These are phyloP conservation scores for Biscogniauxia sp. DNA, from an alignment of 2,329 filamentous ascomycete species.

Conservation along the genomic window DNA sequence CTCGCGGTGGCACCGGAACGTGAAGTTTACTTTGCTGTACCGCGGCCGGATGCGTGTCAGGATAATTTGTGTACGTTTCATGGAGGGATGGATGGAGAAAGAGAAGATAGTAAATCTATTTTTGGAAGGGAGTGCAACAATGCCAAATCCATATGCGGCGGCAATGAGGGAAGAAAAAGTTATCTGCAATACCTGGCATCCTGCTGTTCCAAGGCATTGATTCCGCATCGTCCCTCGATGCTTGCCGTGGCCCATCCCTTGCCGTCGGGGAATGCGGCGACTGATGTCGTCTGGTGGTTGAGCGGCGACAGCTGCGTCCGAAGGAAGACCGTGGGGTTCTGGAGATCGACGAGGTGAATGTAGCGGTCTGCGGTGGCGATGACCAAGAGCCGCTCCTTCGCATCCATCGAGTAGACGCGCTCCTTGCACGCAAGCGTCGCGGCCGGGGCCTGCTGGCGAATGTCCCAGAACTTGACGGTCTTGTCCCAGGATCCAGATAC, in stretches of 20 bases:
- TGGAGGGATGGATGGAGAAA: neutral
- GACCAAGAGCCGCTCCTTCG: slow-evolving; percentile 28
- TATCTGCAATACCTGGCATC: slow-evolving; percentile 20
- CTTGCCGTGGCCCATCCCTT: slow-evolving; percentile 28
- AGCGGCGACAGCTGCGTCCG: slow-evolving; percentile 24
- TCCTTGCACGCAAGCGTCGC: slow-evolving; percentile 47
- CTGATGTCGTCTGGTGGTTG: slow-evolving; percentile 28
- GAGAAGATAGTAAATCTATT: neutral
- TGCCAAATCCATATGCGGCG: too few species aligned
- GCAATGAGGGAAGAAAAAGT: neutral
- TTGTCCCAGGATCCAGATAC: slow-evolving; percentile 51
- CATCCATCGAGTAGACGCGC: slow-evolving; percentile 42
- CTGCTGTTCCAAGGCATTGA: slow-evolving; percentile 20
- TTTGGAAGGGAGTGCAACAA: too few species aligned
- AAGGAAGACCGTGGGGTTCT: slow-evolving; percentile 19
- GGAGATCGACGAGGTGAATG: slow-evolving; percentile 34
- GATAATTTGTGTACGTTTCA: too few species aligned
- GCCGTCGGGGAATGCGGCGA: slow-evolving; percentile 28
- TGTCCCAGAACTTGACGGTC: slow-evolving; percentile 57
- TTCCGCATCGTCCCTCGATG: slow-evolving; percentile 32
- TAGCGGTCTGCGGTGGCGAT: slow-evolving; percentile 31
- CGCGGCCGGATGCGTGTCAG: neutral
- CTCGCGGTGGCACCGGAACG: slow-evolving; percentile 35
- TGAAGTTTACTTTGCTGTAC: slow-evolving; percentile 20
- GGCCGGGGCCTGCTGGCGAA: slow-evolving; percentile 43